These are phyloP conservation scores for Globisporangium alternatum DNA, from an alignment of 352 stramenopile genomes.

Conservation along the genomic window DNA sequence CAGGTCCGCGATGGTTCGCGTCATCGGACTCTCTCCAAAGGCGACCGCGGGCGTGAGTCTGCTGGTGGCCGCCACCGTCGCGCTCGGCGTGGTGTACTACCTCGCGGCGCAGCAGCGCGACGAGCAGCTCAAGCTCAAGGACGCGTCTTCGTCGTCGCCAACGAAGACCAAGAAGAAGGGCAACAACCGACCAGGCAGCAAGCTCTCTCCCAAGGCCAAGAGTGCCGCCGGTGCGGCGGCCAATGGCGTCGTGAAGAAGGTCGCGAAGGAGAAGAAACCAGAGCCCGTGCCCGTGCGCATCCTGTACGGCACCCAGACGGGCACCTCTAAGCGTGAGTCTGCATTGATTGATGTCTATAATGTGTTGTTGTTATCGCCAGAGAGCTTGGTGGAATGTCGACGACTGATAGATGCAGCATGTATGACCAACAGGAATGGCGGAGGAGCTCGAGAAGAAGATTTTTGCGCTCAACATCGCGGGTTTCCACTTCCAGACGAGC, in stretches of 20 bases:
- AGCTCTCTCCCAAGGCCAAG: constrained; percentile 22
- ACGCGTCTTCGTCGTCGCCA: not conserved
- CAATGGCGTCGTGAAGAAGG: constrained; percentile 17
- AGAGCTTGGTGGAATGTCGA: not conserved
- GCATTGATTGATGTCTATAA: not conserved
- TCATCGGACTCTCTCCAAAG: constrained; percentile 28
- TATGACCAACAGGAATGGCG: constrained; percentile 41
- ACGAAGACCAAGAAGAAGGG: constrained; percentile 21
- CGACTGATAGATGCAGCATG: not conserved
- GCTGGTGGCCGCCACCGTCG: constrained; percentile 44
- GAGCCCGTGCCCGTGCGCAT: constrained; percentile 65
- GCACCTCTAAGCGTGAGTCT: constrained; percentile 61
- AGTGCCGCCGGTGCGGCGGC: constrained; percentile 2
- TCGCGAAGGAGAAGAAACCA: constrained; percentile 23
- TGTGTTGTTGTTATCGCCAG: not conserved
- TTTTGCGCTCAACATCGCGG: constrained; percentile 76
- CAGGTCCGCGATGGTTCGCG: constrained; percentile 16
- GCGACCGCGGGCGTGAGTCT: constrained; percentile 35
- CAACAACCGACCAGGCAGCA: constrained; percentile 10
- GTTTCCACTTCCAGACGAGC: constrained; percentile 80
- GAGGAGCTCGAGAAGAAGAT: constrained; percentile 72
- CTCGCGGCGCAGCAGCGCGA: constrained; percentile 12
- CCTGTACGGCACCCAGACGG: constrained; percentile 85
- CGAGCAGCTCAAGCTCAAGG: constrained; percentile 6
- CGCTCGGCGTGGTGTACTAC: constrained; percentile 46